phyloP scores from a whole-genome alignment of 1,284 basidiomycete genomes.

The Moesziomyces globuligerus region DNA sequence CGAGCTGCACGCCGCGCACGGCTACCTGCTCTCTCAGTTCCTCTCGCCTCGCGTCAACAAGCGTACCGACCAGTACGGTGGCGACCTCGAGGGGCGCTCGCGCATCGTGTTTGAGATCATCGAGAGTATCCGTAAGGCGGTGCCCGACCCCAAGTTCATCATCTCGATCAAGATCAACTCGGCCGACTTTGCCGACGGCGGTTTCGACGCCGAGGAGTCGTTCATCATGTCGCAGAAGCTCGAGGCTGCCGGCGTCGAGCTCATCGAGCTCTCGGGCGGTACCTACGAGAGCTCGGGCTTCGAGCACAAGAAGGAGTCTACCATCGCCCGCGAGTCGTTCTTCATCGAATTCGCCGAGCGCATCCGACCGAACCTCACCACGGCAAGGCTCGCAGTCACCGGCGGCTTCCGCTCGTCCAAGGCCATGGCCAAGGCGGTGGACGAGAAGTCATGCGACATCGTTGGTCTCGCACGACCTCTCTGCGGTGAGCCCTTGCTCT shows the following conservation, averaged over 20 bases:
- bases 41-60: slow-evolving; percentile 80
- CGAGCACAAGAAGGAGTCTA: slow-evolving; percentile 59
- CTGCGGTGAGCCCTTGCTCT: slow-evolving; percentile 42
- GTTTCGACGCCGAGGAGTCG: slow-evolving; percentile 71
- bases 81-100: slow-evolving; percentile 67
- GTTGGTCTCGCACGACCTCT: slow-evolving; percentile 44
- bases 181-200: slow-evolving; percentile 78
- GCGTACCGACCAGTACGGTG: slow-evolving; percentile 74
- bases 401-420: slow-evolving; percentile 78
- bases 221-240: slow-evolving; percentile 72
- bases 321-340: slow-evolving; percentile 70
- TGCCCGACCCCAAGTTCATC: slow-evolving; percentile 74
- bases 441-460: slow-evolving; percentile 51
- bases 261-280: slow-evolving; percentile 87
- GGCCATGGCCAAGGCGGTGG: slow-evolving; percentile 72
- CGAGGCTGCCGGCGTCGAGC: slow-evolving; percentile 72
- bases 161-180: slow-evolving; percentile 85
- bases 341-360: slow-evolving; percentile 68
- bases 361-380: slow-evolving; percentile 44
- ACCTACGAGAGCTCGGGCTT: slow-evolving; percentile 82
- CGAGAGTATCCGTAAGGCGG: slow-evolving; percentile 73
- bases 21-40: slow-evolving; percentile 85
- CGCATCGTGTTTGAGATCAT: slow-evolving; percentile 77
- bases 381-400: slow-evolving; percentile 77
- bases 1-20: slow-evolving; percentile 88